Evolutionary conservation across 1,139 yeast genomes (phyloP).

Genomic region (Candida sp.): DNA sequence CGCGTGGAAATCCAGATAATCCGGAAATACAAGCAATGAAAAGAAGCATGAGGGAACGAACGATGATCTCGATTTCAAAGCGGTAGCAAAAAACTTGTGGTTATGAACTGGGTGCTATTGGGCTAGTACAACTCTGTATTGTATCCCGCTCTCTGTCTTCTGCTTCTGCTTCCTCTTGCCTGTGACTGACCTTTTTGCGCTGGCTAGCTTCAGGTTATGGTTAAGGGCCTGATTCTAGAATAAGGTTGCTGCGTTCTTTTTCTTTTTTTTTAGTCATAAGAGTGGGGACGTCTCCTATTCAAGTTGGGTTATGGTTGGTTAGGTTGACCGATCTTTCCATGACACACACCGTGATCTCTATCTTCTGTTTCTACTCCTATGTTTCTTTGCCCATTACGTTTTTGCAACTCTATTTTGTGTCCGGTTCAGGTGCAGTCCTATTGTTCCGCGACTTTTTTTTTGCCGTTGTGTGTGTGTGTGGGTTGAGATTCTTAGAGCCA

Average conservation of each 20-base stretch:
- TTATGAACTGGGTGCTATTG: too few species aligned
- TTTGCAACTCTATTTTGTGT: slow-evolving; percentile 3
- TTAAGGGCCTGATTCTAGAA: too few species aligned
- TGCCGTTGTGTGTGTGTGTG: not conserved
- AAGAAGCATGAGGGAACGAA: too few species aligned
- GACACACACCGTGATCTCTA: not conserved
- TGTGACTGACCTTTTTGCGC: too few species aligned
- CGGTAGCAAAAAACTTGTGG: not conserved
- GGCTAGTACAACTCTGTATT: too few species aligned
- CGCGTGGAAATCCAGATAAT: not conserved
- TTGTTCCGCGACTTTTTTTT: slow-evolving; percentile 1
- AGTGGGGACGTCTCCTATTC: too few species aligned
- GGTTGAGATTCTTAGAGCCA: not conserved
- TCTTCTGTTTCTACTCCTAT: not conserved
- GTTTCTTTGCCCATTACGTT: not conserved
- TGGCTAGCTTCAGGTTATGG: too few species aligned
- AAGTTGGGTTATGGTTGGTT: too few species aligned
- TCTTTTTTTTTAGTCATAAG: too few species aligned
- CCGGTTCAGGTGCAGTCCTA: not conserved
- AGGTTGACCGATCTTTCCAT: not conserved
- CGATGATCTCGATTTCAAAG: not conserved
- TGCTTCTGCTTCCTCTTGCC: too few species aligned
- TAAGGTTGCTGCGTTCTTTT: too few species aligned
- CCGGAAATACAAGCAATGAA: not conserved
- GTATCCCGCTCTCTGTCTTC: too few species aligned